These are phyloP conservation scores for Adansonia grandidieri DNA, from an alignment of 441 rosid genomes.

Conservation along the genomic window DNA sequence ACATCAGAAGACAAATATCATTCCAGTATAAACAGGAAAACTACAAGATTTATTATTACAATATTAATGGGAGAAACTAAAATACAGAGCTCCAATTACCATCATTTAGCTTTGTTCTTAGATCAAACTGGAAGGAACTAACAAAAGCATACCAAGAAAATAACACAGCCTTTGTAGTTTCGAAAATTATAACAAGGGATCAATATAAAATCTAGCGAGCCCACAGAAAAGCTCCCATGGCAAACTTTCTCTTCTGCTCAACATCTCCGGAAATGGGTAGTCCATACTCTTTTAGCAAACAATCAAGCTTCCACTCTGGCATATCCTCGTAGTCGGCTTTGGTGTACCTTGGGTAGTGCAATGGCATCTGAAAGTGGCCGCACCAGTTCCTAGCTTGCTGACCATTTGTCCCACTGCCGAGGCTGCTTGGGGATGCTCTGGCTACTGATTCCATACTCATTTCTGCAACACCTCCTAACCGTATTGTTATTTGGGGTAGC, in stretches of 20 bases:
- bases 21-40: background rate
- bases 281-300: constrained; percentile 48
- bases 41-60: background rate
- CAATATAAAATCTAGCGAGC: constrained; percentile 9
- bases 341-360: constrained; percentile 56
- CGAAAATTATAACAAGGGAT: background rate
- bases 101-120: background rate
- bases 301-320: constrained; percentile 57
- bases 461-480: background rate
- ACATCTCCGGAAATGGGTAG: constrained; percentile 41
- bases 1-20: background rate
- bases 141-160: background rate
- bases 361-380: constrained; percentile 46
- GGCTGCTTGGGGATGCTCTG: constrained; percentile 1
- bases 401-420: background rate
- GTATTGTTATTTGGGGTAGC: background rate
- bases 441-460: constrained; percentile 21
- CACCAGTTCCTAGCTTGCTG: constrained; percentile 28
- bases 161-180: background rate
- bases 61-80: too few species aligned
- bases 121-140: constrained; percentile 14
- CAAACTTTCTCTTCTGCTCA: constrained; percentile 48
- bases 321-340: constrained; percentile 49
- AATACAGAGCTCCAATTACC: constrained; percentile 2
- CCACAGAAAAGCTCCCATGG: constrained; percentile 58